Conservation (phyloP, 2,329 filamentous ascomycete species). For the Sporothrix humicola region DNA sequence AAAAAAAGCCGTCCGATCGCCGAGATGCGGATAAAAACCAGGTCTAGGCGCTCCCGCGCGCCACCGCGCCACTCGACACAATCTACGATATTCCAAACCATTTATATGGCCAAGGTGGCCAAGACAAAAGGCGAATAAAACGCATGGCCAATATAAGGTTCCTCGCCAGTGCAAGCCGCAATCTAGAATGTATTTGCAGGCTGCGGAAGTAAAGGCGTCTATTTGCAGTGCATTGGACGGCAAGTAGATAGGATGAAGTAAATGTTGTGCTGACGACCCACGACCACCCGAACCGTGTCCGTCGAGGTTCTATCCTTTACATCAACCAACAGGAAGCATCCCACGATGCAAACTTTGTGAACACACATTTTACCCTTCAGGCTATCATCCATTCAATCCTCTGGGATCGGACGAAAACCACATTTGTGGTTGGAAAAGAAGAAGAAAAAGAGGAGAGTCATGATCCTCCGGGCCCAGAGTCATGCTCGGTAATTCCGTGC, state of each 20-base stretch:
- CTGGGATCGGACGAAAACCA: not conserved
- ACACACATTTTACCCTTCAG: not conserved
- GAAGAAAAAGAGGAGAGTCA: not conserved
- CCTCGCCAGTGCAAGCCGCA: constrained; percentile 7
- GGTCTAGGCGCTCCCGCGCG: not conserved
- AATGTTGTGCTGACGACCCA: not conserved
- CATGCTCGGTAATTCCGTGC: constrained; percentile 8
- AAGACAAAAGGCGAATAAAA: not conserved
- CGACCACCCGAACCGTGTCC: not conserved
- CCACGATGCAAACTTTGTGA: not conserved
- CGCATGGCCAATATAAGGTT: not conserved
- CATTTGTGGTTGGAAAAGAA: not conserved
- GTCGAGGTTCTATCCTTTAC: not conserved
- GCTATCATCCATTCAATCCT: not conserved
- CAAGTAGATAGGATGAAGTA: not conserved
- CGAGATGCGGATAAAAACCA: not conserved
- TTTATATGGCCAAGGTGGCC: not conserved
- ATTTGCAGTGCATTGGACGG: not conserved
- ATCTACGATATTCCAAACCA: too few species aligned
- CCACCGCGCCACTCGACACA: too few species aligned
- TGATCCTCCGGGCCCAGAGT: constrained; percentile 8
- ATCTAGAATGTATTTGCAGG: not conserved
- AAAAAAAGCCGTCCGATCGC: not conserved
- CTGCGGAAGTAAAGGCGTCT: not conserved
- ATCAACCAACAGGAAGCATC: not conserved